Evolutionary conservation across 1,284 basidiomycete genomes (phyloP).

Genomic region (Neotropicomus parvogracilis): DNA sequence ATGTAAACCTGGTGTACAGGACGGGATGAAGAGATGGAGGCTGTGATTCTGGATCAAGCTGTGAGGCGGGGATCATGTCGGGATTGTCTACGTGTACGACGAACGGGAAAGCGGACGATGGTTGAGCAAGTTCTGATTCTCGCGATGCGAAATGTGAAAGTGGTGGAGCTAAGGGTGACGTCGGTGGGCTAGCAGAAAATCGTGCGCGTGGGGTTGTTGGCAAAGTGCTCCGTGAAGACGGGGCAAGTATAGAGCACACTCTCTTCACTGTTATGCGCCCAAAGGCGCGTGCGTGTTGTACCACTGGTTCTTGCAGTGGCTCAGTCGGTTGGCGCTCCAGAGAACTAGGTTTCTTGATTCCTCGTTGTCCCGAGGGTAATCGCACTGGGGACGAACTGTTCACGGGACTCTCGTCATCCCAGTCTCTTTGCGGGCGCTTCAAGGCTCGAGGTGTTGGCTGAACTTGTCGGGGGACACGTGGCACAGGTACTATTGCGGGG

Average conservation of each 20-base stretch:
- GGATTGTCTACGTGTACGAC: constrained; percentile 39
- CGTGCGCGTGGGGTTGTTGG: constrained; percentile 7
- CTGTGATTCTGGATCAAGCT: constrained; percentile 38
- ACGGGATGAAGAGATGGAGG: constrained; percentile 28
- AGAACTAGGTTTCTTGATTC: constrained; percentile 29
- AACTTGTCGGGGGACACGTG: constrained; percentile 41
- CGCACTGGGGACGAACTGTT: constrained; percentile 2
- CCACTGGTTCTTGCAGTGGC: constrained; percentile 35
- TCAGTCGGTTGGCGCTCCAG: constrained; percentile 51
- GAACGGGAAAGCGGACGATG: constrained; percentile 54
- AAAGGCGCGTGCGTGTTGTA: constrained; percentile 17
- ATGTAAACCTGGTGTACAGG: constrained; percentile 37
- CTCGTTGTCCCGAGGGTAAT: constrained; percentile 7
- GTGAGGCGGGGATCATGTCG: constrained; percentile 37
- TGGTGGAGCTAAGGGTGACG: constrained; percentile 27
- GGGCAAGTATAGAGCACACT: constrained; percentile 16
- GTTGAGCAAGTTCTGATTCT: constrained; percentile 43
- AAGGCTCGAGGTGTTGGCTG: constrained; percentile 40
- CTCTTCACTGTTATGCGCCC: constrained; percentile 19
- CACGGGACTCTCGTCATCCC: constrained; percentile 27
- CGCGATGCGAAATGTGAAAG: constrained; percentile 36
- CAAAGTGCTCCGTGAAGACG: constrained; percentile 5
- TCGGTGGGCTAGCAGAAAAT: constrained; percentile 21
- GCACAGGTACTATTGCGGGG: constrained; percentile 52
- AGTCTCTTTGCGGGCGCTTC: constrained; percentile 37